Evolutionary conservation across 208 protist genomes (phyloP).

Genomic region (Pavlovales sp.): DNA sequence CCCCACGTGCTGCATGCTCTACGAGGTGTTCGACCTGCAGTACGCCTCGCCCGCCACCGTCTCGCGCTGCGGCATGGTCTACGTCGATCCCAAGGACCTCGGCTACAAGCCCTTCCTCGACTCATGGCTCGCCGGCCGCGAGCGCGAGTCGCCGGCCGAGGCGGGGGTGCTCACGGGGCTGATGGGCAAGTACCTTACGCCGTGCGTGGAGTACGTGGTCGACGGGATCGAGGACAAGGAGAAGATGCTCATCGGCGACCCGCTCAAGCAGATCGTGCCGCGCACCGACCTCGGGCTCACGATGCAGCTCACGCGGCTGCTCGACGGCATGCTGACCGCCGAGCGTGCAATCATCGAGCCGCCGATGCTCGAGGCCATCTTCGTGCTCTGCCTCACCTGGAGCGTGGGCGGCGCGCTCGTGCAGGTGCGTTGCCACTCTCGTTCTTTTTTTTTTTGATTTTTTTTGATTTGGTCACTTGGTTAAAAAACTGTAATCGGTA

Average conservation of each 20-base stretch:
- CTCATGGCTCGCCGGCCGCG: slow-evolving; percentile 75
- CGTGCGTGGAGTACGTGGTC: slow-evolving; percentile 80
- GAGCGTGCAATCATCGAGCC: slow-evolving; percentile 74
- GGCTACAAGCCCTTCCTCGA: slow-evolving; percentile 87
- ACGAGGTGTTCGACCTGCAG: slow-evolving; percentile 96
- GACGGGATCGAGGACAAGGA: slow-evolving; percentile 78
- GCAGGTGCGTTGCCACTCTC: slow-evolving; percentile 69
- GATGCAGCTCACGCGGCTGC: slow-evolving; percentile 81
- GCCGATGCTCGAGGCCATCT: slow-evolving; percentile 82
- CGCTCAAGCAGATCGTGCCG: slow-evolving; percentile 75
- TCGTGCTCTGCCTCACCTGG: slow-evolving; percentile 91
- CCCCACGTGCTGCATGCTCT: slow-evolving; percentile 87
- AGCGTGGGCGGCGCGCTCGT: slow-evolving; percentile 84
- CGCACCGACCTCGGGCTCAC: slow-evolving; percentile 82
- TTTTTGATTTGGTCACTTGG: too few species aligned
- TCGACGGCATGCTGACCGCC: slow-evolving; percentile 75
- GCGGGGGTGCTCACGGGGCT: slow-evolving; percentile 79
- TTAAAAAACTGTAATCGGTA: too few species aligned
- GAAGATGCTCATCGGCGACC: slow-evolving; percentile 50
- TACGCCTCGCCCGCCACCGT: slow-evolving; percentile 98
- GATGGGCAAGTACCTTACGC: slow-evolving; percentile 83
- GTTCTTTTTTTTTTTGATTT: too few species aligned
- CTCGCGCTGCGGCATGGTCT: slow-evolving; percentile 98
- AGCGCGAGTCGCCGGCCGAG: slow-evolving; percentile 71
- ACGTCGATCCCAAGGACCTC: slow-evolving; percentile 94